Percentiles rank a stretch among this genome's conserved stretches.
These are phyloP conservation scores for Colletotrichum neosansevieriae DNA, from an alignment of 2,329 filamentous ascomycete genomes.

Conservation along the genomic window DNA sequence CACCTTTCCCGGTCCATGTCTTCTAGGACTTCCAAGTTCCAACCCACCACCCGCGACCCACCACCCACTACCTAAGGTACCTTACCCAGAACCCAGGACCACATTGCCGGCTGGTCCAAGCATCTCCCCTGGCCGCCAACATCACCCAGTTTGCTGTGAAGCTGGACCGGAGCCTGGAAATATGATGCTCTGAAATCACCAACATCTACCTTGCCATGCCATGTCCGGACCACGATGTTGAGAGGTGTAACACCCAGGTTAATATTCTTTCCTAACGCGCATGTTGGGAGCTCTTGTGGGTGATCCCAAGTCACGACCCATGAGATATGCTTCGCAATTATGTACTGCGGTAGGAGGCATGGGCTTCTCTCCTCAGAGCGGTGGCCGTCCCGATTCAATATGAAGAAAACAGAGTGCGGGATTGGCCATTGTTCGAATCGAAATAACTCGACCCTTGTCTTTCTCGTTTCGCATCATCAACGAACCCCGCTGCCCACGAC, in stretches of 20 bases:
- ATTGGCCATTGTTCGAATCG: neutral
- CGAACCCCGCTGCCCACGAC: neutral
- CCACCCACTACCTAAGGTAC: neutral
- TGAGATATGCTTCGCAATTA: no score
- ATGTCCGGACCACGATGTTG: no score
- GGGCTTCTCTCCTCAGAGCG: neutral
- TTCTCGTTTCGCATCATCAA: neutral
- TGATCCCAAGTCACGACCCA: no score
- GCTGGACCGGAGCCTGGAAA: neutral
- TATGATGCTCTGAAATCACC: no score
- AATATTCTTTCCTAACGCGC: no score
- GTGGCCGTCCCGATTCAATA: neutral
- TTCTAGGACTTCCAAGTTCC: no score
- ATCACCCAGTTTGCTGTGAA: neutral
- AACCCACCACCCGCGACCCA: neutral
- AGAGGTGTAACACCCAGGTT: no score
- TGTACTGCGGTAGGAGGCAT: no score
- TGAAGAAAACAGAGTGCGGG: neutral
- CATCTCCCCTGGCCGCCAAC: neutral
- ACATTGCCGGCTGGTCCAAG: constrained; percentile 23
- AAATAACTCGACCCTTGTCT: constrained; percentile 3
- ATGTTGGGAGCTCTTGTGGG: no score
- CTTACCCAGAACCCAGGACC: neutral
- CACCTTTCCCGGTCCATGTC: constrained; percentile 10
- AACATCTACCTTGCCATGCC: no score